Conservation (phyloP, 257 asterid species). For the Petunia axillaris region DNA sequence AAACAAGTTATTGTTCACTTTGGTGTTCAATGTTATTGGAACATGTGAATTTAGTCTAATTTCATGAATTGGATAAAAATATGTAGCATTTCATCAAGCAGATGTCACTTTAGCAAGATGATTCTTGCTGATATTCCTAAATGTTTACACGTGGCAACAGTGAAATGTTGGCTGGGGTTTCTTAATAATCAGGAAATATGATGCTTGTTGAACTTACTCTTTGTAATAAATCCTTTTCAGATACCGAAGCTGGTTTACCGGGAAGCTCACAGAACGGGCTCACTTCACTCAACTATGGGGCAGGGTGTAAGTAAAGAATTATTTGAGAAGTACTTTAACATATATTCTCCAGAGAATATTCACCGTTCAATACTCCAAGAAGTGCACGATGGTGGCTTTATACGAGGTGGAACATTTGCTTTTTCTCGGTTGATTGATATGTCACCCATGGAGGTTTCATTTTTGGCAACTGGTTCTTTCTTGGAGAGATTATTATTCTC, state of each 20-base stretch:
- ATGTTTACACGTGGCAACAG: slow-evolving; percentile 13
- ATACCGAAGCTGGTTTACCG: slow-evolving; percentile 85
- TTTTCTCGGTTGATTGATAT: slow-evolving; percentile 81
- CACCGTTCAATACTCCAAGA: slow-evolving; percentile 51
- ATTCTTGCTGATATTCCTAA: background rate
- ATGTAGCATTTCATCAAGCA: background rate
- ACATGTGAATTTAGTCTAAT: background rate
- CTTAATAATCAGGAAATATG: background rate
- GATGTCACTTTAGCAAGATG: slow-evolving; percentile 2
- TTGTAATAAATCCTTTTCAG: slow-evolving; percentile 43
- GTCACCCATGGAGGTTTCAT: slow-evolving; percentile 80
- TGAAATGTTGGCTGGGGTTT: slow-evolving; percentile 5
- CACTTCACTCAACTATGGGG: slow-evolving; percentile 39
- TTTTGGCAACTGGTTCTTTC: slow-evolving; percentile 67
- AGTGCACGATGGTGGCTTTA: slow-evolving; percentile 41
- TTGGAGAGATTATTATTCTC: slow-evolving; percentile 84
- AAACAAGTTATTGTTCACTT: background rate
- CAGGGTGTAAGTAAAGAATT: slow-evolving; percentile 46
- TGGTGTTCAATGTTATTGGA: background rate
- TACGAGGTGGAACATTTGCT: slow-evolving; percentile 68
- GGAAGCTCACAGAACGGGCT: slow-evolving; percentile 49
- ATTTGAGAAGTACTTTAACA: slow-evolving; percentile 65
- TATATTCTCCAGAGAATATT: slow-evolving; percentile 79
- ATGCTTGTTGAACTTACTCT: slow-evolving; percentile 29
- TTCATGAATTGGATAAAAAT: background rate